Percentiles rank a stretch among this genome's conserved stretches.
Evolutionary conservation across 225 moss, liverwort and hornwort genomes (phyloP).

Genomic region (Pleurozium schreberi): DNA sequence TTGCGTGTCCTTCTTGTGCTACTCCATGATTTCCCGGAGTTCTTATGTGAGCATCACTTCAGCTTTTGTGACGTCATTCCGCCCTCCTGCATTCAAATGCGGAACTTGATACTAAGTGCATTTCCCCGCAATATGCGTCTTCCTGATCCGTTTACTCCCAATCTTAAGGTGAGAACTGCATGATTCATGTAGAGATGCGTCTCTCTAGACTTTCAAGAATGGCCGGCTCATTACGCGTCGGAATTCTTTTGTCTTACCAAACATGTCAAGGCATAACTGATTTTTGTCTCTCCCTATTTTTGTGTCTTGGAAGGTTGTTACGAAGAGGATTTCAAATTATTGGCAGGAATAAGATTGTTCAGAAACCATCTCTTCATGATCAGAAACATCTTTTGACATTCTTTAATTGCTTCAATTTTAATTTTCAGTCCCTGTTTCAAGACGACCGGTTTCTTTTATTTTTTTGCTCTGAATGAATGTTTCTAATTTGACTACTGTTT

Average conservation of each 20-base stretch:
- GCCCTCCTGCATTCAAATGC: conserved; percentile 94
- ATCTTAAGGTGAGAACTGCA: conserved; percentile 56
- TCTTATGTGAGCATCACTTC: conserved; percentile 89
- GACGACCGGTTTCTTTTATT: not conserved
- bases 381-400: not conserved
- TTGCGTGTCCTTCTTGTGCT: conserved; percentile 84
- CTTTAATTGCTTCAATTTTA: not conserved
- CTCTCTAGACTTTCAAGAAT: not conserved
- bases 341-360: not conserved
- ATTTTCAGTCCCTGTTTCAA: not conserved
- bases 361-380: not conserved
- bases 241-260: not conserved
- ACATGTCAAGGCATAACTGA: not conserved
- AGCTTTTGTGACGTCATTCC: conserved; percentile 96
- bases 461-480: not conserved
- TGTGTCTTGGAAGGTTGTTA: not conserved
- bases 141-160: conserved; percentile 90
- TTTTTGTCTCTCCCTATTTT: not conserved
- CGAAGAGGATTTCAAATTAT: not conserved
- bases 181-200: not conserved
- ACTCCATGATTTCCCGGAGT: conserved; percentile 93
- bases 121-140: conserved; percentile 94
- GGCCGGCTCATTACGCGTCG: not conserved
- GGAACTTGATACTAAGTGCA: conserved; percentile 91
- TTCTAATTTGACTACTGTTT: not conserved